phyloP scores from a whole-genome alignment of 129 eudicot species.

The Arctium lappa region DNA sequence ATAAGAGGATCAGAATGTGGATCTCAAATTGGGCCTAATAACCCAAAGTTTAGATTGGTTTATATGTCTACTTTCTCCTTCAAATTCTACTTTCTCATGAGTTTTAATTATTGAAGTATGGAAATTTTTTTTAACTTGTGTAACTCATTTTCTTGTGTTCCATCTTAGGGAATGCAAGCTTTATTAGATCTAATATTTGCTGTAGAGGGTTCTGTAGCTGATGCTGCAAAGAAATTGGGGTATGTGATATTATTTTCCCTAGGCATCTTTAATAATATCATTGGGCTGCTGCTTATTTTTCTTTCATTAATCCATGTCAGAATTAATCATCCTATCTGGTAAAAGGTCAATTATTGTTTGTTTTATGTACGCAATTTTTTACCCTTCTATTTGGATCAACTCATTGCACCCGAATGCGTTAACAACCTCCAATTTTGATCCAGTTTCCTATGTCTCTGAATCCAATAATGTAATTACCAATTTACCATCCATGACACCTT shows the following conservation, averaged over 20 bases:
- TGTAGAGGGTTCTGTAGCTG: slow-evolving; percentile 81
- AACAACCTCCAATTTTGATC: neutral
- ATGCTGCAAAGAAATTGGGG: slow-evolving; percentile 92
- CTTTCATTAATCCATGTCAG: neutral
- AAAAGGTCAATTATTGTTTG: neutral
- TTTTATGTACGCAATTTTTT: neutral
- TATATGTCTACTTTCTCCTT: slow-evolving; percentile 7
- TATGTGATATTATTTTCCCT: slow-evolving; percentile 20
- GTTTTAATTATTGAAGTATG: slow-evolving; percentile 3
- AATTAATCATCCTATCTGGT: neutral
- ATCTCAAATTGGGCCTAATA: slow-evolving; percentile 85
- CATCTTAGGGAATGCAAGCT: slow-evolving; percentile 87
- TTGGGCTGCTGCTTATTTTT: neutral
- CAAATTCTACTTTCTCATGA: neutral
- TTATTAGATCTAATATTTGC: slow-evolving; percentile 81
- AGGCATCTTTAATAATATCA: neutral
- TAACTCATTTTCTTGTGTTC: slow-evolving; percentile 10
- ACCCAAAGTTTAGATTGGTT: slow-evolving; percentile 82
- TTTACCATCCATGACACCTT: neutral
- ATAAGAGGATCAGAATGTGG: slow-evolving; percentile 73
- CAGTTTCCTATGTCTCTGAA: neutral
- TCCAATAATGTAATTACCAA: neutral
- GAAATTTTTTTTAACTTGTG: neutral
- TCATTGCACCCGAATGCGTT: neutral
- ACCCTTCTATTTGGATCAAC: neutral